Conservation (phyloP, 306 rosid species). For the Castanea mollissima region DNA sequence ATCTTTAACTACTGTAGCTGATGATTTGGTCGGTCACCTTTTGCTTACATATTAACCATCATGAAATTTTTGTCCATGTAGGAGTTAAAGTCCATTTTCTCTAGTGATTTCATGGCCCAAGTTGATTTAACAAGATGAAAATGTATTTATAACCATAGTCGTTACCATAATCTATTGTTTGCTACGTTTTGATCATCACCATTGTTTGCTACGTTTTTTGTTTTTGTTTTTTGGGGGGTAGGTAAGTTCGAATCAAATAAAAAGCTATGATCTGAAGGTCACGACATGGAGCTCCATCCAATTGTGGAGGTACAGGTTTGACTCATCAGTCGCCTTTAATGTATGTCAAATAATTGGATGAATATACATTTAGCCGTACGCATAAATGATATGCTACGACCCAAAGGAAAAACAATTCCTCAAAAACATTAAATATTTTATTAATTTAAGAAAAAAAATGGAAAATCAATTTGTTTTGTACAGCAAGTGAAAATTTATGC, state of each 20-base stretch:
- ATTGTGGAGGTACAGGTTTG: slow-evolving; percentile 17
- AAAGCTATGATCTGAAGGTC: neutral
- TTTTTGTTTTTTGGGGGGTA: neutral
- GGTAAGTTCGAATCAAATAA: slow-evolving; percentile 25
- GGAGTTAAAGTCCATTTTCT: no score
- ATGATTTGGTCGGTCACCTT: no score
- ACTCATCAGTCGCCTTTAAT: slow-evolving; percentile 12
- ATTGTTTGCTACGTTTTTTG: slow-evolving; percentile 19
- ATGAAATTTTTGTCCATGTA: no score
- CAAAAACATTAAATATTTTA: neutral
- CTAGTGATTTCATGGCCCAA: no score
- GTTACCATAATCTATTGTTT: slow-evolving; percentile 2
- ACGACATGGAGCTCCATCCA: slow-evolving; percentile 19
- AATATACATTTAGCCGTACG: neutral
- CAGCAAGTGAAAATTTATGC: neutral
- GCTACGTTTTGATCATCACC: slow-evolving; percentile 14
- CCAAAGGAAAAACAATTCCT: neutral
- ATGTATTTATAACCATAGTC: no score
- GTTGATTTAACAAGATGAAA: no score
- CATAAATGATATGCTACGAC: neutral
- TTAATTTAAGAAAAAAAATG: neutral
- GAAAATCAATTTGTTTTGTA: neutral
- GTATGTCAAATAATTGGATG: neutral
- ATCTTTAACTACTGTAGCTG: no score
- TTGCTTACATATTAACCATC: no score